These are phyloP conservation scores for Millerozyma miso DNA, from an alignment of 805 yeast species.

Conservation along the genomic window DNA sequence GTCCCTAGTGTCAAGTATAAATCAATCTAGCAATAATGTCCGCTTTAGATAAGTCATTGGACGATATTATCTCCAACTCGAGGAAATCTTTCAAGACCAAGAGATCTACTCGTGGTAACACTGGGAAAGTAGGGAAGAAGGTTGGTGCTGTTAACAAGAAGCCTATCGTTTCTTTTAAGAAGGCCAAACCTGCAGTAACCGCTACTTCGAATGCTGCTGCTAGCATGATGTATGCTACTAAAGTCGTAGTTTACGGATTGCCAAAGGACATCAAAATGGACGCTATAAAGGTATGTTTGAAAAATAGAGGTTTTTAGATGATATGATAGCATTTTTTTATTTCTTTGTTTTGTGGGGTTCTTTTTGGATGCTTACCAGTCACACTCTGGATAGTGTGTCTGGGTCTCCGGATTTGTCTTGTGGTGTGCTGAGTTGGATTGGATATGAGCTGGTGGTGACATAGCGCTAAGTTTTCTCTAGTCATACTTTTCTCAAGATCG, in stretches of 20 bases:
- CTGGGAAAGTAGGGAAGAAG: constrained; percentile 34
- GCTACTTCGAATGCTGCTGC: constrained; percentile 16
- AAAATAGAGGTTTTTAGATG: background rate
- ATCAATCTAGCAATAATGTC: constrained; percentile 46
- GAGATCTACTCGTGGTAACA: constrained; percentile 20
- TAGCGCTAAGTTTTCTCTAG: no score
- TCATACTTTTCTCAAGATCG: no score
- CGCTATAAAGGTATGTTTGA: constrained; percentile 77
- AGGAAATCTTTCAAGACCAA: constrained; percentile 27
- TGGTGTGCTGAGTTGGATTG: background rate
- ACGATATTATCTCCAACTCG: constrained; percentile 80
- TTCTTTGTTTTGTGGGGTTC: constrained; percentile 2
- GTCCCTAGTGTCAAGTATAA: background rate
- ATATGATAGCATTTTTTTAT: constrained; percentile 2
- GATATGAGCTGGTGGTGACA: background rate
- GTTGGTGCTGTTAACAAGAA: constrained; percentile 28
- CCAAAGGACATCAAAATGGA: constrained; percentile 83
- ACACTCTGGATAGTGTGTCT: background rate
- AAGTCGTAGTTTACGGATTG: constrained; percentile 79
- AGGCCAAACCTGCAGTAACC: constrained; percentile 16
- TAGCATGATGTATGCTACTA: constrained; percentile 61
- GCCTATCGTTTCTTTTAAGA: constrained; percentile 28
- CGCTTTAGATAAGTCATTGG: constrained; percentile 87
- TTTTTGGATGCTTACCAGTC: background rate
- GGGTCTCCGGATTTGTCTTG: background rate